phyloP scores from a whole-genome alignment of 495 filamentous ascomycete genomes.

The Tuber calosporum region DNA sequence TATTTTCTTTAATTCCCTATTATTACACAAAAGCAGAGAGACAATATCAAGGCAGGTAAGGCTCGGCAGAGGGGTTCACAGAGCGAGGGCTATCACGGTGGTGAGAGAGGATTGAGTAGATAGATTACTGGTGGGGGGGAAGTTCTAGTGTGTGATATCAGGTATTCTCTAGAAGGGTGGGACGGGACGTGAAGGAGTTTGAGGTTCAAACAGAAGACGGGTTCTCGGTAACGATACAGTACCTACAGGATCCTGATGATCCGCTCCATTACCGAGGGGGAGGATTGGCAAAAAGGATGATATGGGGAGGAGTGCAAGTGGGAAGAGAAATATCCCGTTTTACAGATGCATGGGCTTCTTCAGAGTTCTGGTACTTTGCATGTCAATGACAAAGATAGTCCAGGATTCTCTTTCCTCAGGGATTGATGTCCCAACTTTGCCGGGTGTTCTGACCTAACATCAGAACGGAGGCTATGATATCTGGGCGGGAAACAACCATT shows the following conservation, averaged over 20 bases:
- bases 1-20: too few species aligned
- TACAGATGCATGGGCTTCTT: slow-evolving; percentile 80
- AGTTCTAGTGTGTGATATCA: slow-evolving; percentile 38
- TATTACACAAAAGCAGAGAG: slow-evolving; percentile 50
- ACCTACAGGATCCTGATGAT: slow-evolving; percentile 78
- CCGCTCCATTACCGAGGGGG: slow-evolving; percentile 42
- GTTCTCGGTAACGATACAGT: slow-evolving; percentile 81
- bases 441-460: slow-evolving; percentile 6
- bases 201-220: slow-evolving; percentile 91
- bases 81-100: too few species aligned
- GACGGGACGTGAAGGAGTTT: slow-evolving; percentile 75
- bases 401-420: slow-evolving; percentile 89
- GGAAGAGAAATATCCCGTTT: slow-evolving; percentile 65
- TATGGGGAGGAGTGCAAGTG: slow-evolving; percentile 31
- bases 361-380: slow-evolving; percentile 86
- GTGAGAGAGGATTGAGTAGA: too few species aligned
- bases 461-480: slow-evolving; percentile 69
- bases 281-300: slow-evolving; percentile 44
- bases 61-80: slow-evolving; percentile 42
- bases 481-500: slow-evolving; percentile 93
- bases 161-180: slow-evolving; percentile 68
- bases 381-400: slow-evolving; percentile 77
- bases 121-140: too few species aligned
- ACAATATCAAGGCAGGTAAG: slow-evolving; percentile 57
- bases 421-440: slow-evolving; percentile 40